Conservation (phyloP, 148 eudicot species). For the Limonium bicolor region DNA sequence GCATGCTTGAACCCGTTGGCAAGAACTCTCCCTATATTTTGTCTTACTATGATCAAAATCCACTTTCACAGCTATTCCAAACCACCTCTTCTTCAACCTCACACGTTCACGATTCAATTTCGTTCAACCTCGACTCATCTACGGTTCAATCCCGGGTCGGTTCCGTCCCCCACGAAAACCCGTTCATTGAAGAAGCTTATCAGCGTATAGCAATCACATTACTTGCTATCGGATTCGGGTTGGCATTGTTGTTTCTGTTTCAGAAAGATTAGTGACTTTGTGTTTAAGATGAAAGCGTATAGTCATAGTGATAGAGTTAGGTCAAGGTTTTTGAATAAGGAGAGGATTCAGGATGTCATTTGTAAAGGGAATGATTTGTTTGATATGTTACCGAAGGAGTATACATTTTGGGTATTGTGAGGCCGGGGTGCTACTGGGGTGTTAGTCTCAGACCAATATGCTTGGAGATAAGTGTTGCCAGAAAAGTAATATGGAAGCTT, state of each 20-base stretch:
- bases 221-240: constrained; percentile 37
- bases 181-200: constrained; percentile 48
- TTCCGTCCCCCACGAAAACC: constrained; percentile 42
- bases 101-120: constrained; percentile 28
- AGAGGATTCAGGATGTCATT: constrained; percentile 36
- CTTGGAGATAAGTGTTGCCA: no score
- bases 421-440: no score
- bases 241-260: constrained; percentile 70
- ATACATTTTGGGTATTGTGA: constrained; percentile 47
- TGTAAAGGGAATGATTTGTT: constrained; percentile 37
- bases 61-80: constrained; percentile 33
- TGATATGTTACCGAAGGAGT: constrained; percentile 45
- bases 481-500: no score
- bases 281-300: constrained; percentile 60
- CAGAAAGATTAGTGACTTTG: constrained; percentile 29
- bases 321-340: constrained; percentile 29
- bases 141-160: constrained; percentile 34
- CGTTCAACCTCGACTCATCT: constrained; percentile 31
- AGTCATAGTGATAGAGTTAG: constrained; percentile 44
- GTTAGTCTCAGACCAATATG: no score
- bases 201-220: constrained; percentile 39
- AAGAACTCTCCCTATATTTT: constrained; percentile 45
- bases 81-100: constrained; percentile 19
- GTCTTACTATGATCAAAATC: constrained; percentile 51
- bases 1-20: constrained; percentile 51